These are phyloP conservation scores for Pseudonitzschia multiseries DNA, from an alignment of 108 stramenopile genomes.

Conservation along the genomic window DNA sequence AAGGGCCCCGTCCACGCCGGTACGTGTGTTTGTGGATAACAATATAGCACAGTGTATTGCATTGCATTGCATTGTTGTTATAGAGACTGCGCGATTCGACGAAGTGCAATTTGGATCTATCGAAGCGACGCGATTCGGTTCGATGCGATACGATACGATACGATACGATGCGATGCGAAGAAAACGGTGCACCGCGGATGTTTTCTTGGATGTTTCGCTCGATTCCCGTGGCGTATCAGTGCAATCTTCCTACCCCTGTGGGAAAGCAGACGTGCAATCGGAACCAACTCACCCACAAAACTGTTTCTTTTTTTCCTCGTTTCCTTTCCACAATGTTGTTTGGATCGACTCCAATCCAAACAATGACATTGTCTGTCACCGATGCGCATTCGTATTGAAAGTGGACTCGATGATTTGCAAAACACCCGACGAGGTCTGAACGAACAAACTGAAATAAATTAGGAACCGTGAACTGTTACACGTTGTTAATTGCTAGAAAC, in stretches of 20 bases:
- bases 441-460: background rate
- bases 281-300: no score
- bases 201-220: no score
- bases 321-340: no score
- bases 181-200: no score
- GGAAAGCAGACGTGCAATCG: no score
- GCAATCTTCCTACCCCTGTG: no score
- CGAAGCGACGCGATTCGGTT: no score
- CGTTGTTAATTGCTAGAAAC: no score
- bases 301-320: no score
- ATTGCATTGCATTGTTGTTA: background rate
- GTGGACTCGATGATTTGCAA: conserved; percentile 92
- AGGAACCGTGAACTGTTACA: background rate
- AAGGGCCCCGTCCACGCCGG: conserved; percentile 84
- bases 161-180: background rate
- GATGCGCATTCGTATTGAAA: conserved; percentile 48
- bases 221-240: no score
- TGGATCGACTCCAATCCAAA: background rate
- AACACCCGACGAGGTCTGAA: conserved; percentile 67
- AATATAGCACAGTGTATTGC: background rate
- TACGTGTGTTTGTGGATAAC: background rate
- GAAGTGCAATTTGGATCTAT: no score
- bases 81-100: background rate
- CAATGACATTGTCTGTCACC: background rate
- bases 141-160: background rate